Evolutionary conservation across 2,329 filamentous ascomycete species (phyloP).

Genomic region (Pseudocercospora musae): DNA sequence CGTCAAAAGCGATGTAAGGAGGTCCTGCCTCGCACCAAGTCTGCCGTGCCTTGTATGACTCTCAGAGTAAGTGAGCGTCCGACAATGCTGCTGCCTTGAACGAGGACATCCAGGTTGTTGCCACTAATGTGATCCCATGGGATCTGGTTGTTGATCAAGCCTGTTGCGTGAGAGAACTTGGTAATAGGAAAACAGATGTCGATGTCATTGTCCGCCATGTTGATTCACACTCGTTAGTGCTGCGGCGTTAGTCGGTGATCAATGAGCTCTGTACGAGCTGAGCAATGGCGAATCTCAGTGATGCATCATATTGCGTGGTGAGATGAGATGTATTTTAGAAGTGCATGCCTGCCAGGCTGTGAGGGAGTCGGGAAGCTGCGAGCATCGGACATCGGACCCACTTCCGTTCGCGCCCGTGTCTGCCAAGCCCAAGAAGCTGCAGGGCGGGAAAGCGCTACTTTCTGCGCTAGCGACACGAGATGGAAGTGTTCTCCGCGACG

Average conservation of each 20-base stretch:
- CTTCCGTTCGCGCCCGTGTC: not conserved
- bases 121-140: conserved; percentile 36
- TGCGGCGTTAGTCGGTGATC: conserved; percentile 6
- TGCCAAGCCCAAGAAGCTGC: not conserved
- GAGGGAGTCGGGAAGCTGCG: not conserved
- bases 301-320: not conserved
- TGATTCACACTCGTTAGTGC: conserved; percentile 15
- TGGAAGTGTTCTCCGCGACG: not conserved
- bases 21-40: conserved; percentile 12
- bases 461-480: conserved; percentile 1
- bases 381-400: not conserved
- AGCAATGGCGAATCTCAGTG: conserved; percentile 7
- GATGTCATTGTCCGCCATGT: conserved; percentile 24
- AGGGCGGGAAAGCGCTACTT: conserved; percentile 1
- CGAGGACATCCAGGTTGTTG: conserved; percentile 32
- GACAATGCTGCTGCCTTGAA: conserved; percentile 15
- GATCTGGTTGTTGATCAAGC: conserved; percentile 22
- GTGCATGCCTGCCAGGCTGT: not conserved
- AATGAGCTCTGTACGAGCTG: conserved; percentile 14
- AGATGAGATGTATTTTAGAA: not conserved
- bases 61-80: conserved; percentile 16
- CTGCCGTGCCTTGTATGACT: conserved; percentile 18
- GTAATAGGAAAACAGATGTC: conserved; percentile 29
- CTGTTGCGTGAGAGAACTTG: conserved; percentile 35
- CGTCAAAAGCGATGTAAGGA: not conserved